Conservation (phyloP, 768 basidiomycete species). For the Asterophora lycoperdoides region DNA sequence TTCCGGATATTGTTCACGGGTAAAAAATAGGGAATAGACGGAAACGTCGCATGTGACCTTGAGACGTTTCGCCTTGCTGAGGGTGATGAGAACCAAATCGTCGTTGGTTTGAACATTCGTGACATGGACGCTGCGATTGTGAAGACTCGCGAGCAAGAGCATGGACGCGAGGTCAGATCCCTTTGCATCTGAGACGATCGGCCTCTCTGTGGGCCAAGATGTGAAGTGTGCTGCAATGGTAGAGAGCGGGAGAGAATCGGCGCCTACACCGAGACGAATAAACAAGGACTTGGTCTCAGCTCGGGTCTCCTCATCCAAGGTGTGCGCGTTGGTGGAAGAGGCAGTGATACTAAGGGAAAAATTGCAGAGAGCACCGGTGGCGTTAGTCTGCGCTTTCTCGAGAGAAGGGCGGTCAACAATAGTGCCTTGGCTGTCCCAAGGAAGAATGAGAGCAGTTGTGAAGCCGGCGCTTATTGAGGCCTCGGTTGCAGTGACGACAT, state of each 20-base stretch:
- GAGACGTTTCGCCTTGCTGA: constrained; percentile 91
- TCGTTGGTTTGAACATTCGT: constrained; percentile 84
- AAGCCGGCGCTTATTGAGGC: constrained; percentile 90
- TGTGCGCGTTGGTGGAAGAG: constrained; percentile 57
- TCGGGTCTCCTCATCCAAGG: constrained; percentile 68
- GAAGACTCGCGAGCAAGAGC: constrained; percentile 88
- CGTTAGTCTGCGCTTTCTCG: constrained; percentile 63
- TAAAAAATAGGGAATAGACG: constrained; percentile 88
- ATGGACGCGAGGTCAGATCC: constrained; percentile 91
- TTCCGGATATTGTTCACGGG: constrained; percentile 64
- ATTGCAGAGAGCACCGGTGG: constrained; percentile 76
- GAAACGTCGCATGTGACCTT: constrained; percentile 97
- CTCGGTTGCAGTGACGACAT: constrained; percentile 65
- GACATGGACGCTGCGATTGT: constrained; percentile 85
- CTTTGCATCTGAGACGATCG: constrained; percentile 92
- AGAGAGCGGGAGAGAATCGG: constrained; percentile 54
- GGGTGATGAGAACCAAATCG: constrained; percentile 83
- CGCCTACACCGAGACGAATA: constrained; percentile 64
- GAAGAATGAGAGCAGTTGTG: constrained; percentile 77
- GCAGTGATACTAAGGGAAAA: constrained; percentile 82
- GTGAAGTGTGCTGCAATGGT: constrained; percentile 83
- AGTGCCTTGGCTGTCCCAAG: constrained; percentile 54
- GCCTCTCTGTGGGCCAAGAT: constrained; percentile 86
- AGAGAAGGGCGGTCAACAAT: constrained; percentile 69
- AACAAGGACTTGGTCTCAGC: constrained; percentile 83